Evolutionary conservation across 352 stramenopile species (phyloP).

Genomic region (Pythium phragmiticola): DNA sequence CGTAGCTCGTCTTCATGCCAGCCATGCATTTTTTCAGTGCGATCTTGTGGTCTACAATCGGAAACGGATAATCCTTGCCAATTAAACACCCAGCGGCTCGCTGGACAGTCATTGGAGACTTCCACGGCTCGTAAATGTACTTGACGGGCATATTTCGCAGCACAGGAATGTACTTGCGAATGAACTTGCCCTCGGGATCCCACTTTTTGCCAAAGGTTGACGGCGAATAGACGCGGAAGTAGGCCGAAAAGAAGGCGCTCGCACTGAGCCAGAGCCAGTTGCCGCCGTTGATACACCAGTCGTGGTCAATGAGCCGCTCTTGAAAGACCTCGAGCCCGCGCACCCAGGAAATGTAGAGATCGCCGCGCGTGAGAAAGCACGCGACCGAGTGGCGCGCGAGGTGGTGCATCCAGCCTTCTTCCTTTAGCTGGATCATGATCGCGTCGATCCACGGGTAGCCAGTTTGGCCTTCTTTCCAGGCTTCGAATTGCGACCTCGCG

Average conservation of each 20-base stretch:
- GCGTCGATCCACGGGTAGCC: constrained; percentile 98
- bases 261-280: constrained; percentile 98
- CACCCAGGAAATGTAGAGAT: constrained; percentile 96
- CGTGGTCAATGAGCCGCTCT: constrained; percentile 93
- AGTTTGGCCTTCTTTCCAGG: constrained; percentile 94
- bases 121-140: constrained; percentile 98
- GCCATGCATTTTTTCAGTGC: constrained; percentile 90
- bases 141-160: constrained; percentile 92
- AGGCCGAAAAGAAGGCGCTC: constrained; percentile 96
- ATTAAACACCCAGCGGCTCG: constrained; percentile 81
- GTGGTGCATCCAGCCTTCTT: constrained; percentile 91
- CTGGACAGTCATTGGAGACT: constrained; percentile 89
- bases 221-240: constrained; percentile 96
- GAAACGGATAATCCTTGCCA: constrained; percentile 93
- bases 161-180: constrained; percentile 91
- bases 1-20: constrained; percentile 85
- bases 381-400: constrained; percentile 94
- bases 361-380: constrained; percentile 98
- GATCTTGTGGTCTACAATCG: constrained; percentile 93
- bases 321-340: constrained; percentile 91
- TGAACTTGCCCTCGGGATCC: constrained; percentile 91
- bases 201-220: constrained; percentile 96
- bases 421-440: constrained; percentile 93
- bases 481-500: constrained; percentile 76
- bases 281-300: constrained; percentile 97